Evolutionary conservation across 2,329 filamentous ascomycete genomes (phyloP).

Genomic region (Fusarium setosum): DNA sequence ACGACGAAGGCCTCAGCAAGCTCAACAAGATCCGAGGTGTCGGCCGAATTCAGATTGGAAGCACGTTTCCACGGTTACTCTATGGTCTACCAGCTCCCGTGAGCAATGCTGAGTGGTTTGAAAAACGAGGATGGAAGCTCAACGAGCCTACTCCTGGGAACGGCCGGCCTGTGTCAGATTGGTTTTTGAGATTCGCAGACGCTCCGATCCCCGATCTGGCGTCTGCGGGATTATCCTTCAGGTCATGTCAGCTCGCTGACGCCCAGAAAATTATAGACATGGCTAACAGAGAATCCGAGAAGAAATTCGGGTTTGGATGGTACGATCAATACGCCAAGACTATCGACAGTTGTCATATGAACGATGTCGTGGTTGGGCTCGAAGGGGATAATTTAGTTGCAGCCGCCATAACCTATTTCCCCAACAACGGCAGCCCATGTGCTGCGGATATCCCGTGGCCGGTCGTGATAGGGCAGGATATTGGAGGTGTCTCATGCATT

Average conservation of each 20-base stretch:
- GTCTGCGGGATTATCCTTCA: conserved; percentile 56
- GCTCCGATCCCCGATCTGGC: conserved; percentile 56
- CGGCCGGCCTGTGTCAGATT: conserved; percentile 64
- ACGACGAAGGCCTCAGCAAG: conserved; percentile 61
- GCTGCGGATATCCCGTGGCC: conserved; percentile 68
- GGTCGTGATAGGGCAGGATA: conserved; percentile 58
- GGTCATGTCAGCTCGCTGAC: conserved; percentile 58
- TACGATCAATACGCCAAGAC: conserved; percentile 69
- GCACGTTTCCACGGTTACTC: conserved; percentile 68
- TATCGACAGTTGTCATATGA: conserved; percentile 58
- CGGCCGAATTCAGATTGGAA: conserved; percentile 66
- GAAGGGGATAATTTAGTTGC: conserved; percentile 62
- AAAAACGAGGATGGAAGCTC: conserved; percentile 64
- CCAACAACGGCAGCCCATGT: conserved; percentile 57
- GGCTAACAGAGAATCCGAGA: conserved; percentile 59
- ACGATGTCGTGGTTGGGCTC: conserved; percentile 65
- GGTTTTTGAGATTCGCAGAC: conserved; percentile 64
- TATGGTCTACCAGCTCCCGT: conserved; percentile 62
- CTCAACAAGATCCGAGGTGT: conserved; percentile 64
- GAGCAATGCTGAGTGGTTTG: conserved; percentile 62
- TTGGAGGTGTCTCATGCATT: conserved; percentile 71
- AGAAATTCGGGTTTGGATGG: conserved; percentile 65
- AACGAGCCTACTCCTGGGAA: conserved; percentile 56
- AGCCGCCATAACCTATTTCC: conserved; percentile 65
- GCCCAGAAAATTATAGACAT: conserved; percentile 60